These are phyloP conservation scores for Solanum pennellii DNA, from an alignment of 257 asterid genomes.

Conservation along the genomic window DNA sequence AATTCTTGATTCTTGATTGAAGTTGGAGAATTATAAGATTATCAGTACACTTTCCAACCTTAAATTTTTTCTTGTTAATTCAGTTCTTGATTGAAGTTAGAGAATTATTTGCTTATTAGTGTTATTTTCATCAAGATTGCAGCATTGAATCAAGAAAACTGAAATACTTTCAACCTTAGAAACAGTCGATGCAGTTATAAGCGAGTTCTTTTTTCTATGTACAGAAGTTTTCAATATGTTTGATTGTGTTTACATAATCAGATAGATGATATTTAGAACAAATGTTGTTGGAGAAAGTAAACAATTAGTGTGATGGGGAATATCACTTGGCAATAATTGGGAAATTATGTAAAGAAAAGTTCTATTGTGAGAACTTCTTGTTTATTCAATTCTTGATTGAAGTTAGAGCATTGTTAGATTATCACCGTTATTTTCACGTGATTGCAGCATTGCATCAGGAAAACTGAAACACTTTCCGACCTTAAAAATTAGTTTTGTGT, in stretches of 20 bases:
- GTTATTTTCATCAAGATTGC: not conserved
- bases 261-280: not conserved
- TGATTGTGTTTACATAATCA: not conserved
- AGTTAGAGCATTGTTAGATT: not conserved
- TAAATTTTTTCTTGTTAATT: too few relatives aligned
- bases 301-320: not conserved
- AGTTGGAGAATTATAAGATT: too few relatives aligned
- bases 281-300: not conserved
- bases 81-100: too few relatives aligned
- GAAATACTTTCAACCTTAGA: not conserved
- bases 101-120: too few relatives aligned
- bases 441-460: not conserved
- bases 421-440: not conserved
- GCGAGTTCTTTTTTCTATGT: not conserved
- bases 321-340: not conserved
- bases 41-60: too few relatives aligned
- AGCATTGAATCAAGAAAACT: not conserved
- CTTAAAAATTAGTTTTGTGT: not conserved
- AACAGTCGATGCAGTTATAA: not conserved
- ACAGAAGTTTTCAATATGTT: too few relatives aligned
- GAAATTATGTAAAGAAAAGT: not conserved
- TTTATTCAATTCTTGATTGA: not conserved
- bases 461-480: not conserved
- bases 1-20: not conserved
- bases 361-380: not conserved